A percentile compares a stretch with the other conserved stretches of the same genome.
Conservation (phyloP, 768 basidiomycete genomes). For the Mrakia gelida region DNA sequence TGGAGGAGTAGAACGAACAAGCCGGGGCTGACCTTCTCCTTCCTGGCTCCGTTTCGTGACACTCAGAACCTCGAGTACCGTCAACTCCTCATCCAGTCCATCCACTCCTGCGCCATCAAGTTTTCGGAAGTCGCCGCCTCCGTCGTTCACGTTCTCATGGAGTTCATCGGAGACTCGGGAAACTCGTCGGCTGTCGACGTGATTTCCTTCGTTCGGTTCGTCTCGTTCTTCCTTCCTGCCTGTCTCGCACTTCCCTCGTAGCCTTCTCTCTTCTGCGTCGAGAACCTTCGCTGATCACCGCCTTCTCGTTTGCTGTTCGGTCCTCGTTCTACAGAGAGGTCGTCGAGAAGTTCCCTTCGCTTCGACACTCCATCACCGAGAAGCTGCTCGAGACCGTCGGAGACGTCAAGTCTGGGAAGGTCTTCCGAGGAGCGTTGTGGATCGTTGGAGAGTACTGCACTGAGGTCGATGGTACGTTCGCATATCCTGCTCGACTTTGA, state of each 20-base stretch:
- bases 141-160: constrained; percentile 79
- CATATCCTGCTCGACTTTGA: not conserved
- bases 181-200: constrained; percentile 95
- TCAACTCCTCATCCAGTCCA: constrained; percentile 92
- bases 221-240: not conserved
- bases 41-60: not conserved
- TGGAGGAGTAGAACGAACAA: not conserved
- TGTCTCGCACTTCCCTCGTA: too few species aligned
- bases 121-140: constrained; percentile 95
- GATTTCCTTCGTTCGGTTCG: constrained; percentile 69
- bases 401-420: constrained; percentile 93
- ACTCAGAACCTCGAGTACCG: constrained; percentile 83
- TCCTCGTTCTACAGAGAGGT: constrained; percentile 61
- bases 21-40: not conserved
- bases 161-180: constrained; percentile 89
- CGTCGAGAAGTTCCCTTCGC: constrained; percentile 90
- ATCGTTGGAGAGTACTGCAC: constrained; percentile 92
- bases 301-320: not conserved
- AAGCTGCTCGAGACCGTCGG: constrained; percentile 74
- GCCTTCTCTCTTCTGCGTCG: too few species aligned
- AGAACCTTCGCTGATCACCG: too few species aligned
- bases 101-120: constrained; percentile 91
- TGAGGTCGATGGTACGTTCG: constrained; percentile 49
- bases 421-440: constrained; percentile 94
- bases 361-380: constrained; percentile 75